These are phyloP conservation scores for Pachysolen tannophilus DNA, from an alignment of 805 yeast genomes.

Conservation along the genomic window DNA sequence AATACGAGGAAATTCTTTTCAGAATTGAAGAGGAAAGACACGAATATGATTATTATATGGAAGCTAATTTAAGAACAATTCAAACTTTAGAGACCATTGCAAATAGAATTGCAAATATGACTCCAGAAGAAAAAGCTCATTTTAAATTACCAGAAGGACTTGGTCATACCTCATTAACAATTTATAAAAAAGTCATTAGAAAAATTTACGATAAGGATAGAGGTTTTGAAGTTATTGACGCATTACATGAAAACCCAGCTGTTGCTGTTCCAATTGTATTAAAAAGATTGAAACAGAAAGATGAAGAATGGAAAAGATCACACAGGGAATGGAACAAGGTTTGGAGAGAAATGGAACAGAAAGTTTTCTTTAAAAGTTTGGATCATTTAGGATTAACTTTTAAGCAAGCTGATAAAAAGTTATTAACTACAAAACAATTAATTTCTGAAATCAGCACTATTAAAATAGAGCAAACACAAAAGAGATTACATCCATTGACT, in stretches of 20 bases:
- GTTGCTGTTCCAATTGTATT: conserved; percentile 91
- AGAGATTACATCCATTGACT: conserved; percentile 76
- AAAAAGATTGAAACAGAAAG: conserved; percentile 91
- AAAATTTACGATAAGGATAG: conserved; percentile 91
- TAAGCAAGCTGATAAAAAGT: conserved; percentile 92
- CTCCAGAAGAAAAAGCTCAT: conserved; percentile 75
- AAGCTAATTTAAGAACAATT: conserved; percentile 87
- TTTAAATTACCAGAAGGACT: conserved; percentile 89
- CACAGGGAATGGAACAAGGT: conserved; percentile 98
- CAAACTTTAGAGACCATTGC: conserved; percentile 95
- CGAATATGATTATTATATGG: conserved; percentile 94
- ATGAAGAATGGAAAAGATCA: conserved; percentile 97
- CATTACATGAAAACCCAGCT: conserved; percentile 91
- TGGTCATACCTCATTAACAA: conserved; percentile 86
- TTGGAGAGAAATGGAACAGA: conserved; percentile 98
- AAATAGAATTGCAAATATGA: conserved; percentile 87
- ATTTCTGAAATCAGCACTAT: conserved; percentile 89
- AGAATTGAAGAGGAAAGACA: conserved; percentile 97
- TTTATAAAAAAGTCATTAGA: conserved; percentile 87
- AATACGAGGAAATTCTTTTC: conserved; percentile 91
- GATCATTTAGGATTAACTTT: conserved; percentile 95
- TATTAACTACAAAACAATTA: conserved; percentile 81
- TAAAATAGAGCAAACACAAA: conserved; percentile 84
- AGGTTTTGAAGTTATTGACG: conserved; percentile 94
- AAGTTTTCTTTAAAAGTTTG: conserved; percentile 84